phyloP scores from a whole-genome alignment of 805 yeast species.

The Starmerella floris region DNA sequence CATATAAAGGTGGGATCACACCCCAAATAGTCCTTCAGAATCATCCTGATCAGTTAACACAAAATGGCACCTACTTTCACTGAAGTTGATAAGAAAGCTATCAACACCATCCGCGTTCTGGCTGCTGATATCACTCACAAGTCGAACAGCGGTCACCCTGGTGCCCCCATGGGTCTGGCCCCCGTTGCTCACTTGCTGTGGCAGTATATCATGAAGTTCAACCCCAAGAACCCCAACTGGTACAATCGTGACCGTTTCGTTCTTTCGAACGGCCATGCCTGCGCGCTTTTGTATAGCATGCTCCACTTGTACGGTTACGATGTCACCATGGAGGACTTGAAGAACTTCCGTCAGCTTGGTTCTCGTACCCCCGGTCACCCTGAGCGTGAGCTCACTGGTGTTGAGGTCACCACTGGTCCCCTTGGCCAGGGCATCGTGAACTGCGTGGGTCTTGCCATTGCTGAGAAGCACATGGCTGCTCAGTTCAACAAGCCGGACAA shows the following conservation, averaged over 20 bases:
- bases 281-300: slow-evolving; percentile 75
- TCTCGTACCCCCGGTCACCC: slow-evolving; percentile 98
- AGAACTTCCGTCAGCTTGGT: slow-evolving; percentile 75
- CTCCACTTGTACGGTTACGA: slow-evolving; percentile 78
- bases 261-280: slow-evolving; percentile 91
- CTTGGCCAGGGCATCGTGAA: slow-evolving; percentile 95
- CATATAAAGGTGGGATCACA: slow-evolving; percentile 1
- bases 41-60: neutral
- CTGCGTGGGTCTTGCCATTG: slow-evolving; percentile 94
- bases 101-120: slow-evolving; percentile 77
- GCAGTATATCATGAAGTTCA: slow-evolving; percentile 61
- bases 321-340: slow-evolving; percentile 68
- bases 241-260: slow-evolving; percentile 91
- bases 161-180: slow-evolving; percentile 97
- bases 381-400: slow-evolving; percentile 78
- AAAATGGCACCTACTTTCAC: slow-evolving; percentile 27
- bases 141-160: slow-evolving; percentile 97
- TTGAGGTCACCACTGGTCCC: slow-evolving; percentile 97
- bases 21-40: neutral
- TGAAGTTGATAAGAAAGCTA: slow-evolving; percentile 59
- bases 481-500: slow-evolving; percentile 80
- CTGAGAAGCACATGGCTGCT: slow-evolving; percentile 84
- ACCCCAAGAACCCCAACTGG: slow-evolving; percentile 88
- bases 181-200: slow-evolving; percentile 85
- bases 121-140: slow-evolving; percentile 75